A percentile compares a stretch with the other conserved stretches of the same genome.
These are phyloP conservation scores for Psilocybe cubensis DNA, from an alignment of 768 basidiomycete species.

Conservation along the genomic window DNA sequence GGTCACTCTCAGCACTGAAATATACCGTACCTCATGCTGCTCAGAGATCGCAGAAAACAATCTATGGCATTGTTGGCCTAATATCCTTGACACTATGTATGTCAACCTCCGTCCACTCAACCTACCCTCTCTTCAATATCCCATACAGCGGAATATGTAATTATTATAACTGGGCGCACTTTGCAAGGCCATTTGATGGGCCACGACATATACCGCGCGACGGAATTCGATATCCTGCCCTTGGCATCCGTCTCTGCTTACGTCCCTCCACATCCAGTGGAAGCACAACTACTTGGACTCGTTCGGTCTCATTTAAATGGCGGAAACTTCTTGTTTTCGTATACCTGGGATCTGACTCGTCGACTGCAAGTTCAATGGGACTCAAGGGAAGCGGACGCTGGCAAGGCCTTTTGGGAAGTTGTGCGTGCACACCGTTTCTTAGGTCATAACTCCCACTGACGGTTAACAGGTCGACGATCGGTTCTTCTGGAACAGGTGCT, in stretches of 20 bases:
- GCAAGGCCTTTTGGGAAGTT: conserved; percentile 74
- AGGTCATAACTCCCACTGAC: background rate
- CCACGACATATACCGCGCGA: conserved; percentile 87
- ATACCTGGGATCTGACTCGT: conserved; percentile 88
- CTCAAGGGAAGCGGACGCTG: conserved; percentile 50
- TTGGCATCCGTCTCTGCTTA: conserved; percentile 70
- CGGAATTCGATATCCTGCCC: conserved; percentile 91
- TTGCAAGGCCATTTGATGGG: conserved; percentile 79
- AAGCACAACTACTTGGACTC: conserved; percentile 85
- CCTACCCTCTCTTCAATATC: background rate
- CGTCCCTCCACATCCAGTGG: conserved; percentile 80
- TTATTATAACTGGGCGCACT: conserved; percentile 85
- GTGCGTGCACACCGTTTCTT: conserved; percentile 45
- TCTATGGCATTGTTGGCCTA: conserved; percentile 78
- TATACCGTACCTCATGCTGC: conserved; percentile 54
- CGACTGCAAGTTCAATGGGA: conserved; percentile 84
- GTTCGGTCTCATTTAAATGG: conserved; percentile 81
- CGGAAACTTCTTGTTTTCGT: conserved; percentile 89
- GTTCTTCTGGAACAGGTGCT: conserved; percentile 96
- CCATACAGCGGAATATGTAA: conserved; percentile 86
- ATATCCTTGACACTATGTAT: conserved; percentile 78
- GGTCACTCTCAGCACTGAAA: conserved; percentile 47
- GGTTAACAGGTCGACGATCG: conserved; percentile 80
- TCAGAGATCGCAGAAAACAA: conserved; percentile 61
- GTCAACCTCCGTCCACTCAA: conserved; percentile 26